Conservation (phyloP, 1,139 yeast species). For the Fermentozyma sake region DNA sequence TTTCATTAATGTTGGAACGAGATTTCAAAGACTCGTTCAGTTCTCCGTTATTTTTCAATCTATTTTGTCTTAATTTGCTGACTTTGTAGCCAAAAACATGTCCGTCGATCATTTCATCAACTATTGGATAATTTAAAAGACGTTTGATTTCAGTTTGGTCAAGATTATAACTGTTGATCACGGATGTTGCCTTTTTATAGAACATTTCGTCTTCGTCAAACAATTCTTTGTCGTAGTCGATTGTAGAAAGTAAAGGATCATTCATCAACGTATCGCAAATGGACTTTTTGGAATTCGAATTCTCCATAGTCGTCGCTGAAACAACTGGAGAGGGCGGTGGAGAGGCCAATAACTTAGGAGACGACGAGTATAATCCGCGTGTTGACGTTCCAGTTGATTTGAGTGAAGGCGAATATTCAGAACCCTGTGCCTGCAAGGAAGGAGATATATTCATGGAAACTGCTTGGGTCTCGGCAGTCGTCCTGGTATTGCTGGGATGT, state of each 20-base stretch:
- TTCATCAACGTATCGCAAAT: conserved; percentile 26
- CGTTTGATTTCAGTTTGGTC: conserved; percentile 33
- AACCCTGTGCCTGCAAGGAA: conserved; percentile 1
- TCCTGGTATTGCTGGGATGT: conserved; percentile 19
- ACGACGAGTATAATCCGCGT: conserved; percentile 27
- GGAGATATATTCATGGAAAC: conserved; percentile 1
- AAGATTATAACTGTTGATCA: conserved; percentile 37
- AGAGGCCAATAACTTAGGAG: conserved; percentile 20
- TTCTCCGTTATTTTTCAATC: too few species aligned
- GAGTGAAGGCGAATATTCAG: conserved; percentile 27
- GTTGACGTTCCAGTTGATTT: conserved; percentile 32
- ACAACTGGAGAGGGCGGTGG: conserved; percentile 18
- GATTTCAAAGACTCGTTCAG: too few species aligned
- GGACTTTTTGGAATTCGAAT: conserved; percentile 4
- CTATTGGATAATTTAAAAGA: conserved; percentile 41
- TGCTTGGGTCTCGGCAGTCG: conserved; percentile 5
- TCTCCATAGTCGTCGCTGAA: background rate
- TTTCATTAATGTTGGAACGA: too few species aligned
- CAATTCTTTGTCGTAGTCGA: conserved; percentile 29
- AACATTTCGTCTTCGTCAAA: conserved; percentile 40
- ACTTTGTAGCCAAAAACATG: conserved; percentile 44
- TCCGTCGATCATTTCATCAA: conserved; percentile 39
- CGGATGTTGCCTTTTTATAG: conserved; percentile 31
- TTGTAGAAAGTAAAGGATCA: conserved; percentile 17
- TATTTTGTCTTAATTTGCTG: conserved; percentile 31